Conservation (phyloP, 169 alveolate species). For the Plasmodium ovale region DNA sequence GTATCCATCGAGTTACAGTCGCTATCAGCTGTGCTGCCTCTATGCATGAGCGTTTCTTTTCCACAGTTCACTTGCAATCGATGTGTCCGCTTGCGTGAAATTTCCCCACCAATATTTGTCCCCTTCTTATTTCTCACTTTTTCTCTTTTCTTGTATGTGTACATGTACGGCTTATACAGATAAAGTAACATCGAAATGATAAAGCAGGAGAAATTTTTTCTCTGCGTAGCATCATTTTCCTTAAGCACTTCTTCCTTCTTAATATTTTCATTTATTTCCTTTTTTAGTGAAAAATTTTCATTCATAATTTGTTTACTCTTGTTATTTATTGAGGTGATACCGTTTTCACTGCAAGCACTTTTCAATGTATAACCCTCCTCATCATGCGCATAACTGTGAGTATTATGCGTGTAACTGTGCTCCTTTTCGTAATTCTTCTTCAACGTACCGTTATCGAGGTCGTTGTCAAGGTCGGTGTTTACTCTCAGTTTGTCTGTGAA, state of each 20-base stretch:
- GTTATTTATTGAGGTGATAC: not conserved
- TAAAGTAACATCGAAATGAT: conserved; percentile 13
- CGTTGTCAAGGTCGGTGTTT: not conserved
- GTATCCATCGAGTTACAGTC: too few species aligned
- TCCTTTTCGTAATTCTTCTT: too few species aligned
- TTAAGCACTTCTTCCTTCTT: conserved; percentile 54
- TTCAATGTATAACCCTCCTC: not conserved
- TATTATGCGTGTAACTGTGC: too few species aligned
- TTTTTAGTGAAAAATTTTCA: conserved; percentile 19
- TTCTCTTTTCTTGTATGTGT: conserved; percentile 8
- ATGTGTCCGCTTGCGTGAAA: too few species aligned
- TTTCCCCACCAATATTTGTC: not conserved
- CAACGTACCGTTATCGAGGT: not conserved
- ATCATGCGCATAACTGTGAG: too few species aligned
- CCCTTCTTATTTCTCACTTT: conserved; percentile 3
- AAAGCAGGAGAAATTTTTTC: conserved; percentile 14
- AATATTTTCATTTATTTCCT: conserved; percentile 34
- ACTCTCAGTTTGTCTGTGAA: conserved; percentile 17
- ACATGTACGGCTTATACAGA: conserved; percentile 44
- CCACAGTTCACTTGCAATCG: too few species aligned
- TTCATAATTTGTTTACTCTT: conserved; percentile 14
- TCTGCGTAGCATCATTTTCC: conserved; percentile 18
- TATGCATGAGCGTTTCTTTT: too few species aligned
- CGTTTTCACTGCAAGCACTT: not conserved
- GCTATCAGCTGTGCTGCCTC: too few species aligned